Evolutionary conservation across 2,329 filamentous ascomycete species (phyloP), one percentile per base, ranked within the genome.

Genomic region (Periglandula ipomoeae): DNA sequence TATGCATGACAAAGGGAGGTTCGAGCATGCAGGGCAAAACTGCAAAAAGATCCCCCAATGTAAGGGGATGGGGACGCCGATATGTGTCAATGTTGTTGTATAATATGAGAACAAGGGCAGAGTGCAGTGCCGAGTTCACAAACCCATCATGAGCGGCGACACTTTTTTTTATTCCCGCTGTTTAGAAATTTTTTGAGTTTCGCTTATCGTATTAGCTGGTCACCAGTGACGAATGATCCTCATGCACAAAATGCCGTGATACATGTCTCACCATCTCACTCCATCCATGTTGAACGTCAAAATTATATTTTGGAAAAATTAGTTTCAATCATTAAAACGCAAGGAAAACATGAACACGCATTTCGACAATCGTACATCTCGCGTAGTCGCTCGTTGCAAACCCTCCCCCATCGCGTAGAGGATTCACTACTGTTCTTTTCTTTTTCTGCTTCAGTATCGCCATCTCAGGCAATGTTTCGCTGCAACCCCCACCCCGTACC

Each of bases 351-450:
- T 13, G 34, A 35, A 44, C 48, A 46, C 44, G 44, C 50, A 52
- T 53, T 50, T 50, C 50, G 51, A 50, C 52, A 55, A 49, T 56
- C 53, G 49, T 57, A 57, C 55, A 56, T 44, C 15, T 30, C 19
- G 23, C 44, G 35, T 46, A 27, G 30, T 47, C 43, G 47, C 35
- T 50, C 45, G 24, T 39, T 48, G 44, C 47, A 17, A 38, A 15
- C 6, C 23, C 34, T 17, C n/a, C n/a, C n/a, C n/a, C n/a, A n/a
- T 44, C 1, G n/a, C 37, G 17, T 15, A 32, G n/a, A 19, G 7
- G 2, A 24, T 15, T 11, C 44, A 5, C 23, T 19, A n/a, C n/a
- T 20, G 20, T 6, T 22, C 22, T 24, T 24, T 15, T n/a, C 3
- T 20, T 35, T 44, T 20, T 20, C 3, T n/a, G 2, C 11, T 8